Evolutionary conservation across 1,139 yeast species (phyloP).

Genomic region (Nakaseomyces delphensis): DNA sequence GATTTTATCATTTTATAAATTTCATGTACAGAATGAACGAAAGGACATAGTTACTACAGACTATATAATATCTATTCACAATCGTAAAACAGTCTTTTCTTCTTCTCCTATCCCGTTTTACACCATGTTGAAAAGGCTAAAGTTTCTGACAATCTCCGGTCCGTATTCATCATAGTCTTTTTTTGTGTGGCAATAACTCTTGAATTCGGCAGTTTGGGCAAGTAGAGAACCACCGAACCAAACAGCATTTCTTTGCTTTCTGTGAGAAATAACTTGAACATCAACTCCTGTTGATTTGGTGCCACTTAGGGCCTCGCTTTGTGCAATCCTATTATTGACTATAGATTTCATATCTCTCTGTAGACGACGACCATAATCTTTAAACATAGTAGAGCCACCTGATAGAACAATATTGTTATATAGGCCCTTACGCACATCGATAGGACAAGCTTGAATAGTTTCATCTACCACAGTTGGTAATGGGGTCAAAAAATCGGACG

Average conservation of each 20-base stretch:
- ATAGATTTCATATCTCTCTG: constrained; percentile 87
- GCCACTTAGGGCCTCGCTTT: constrained; percentile 70
- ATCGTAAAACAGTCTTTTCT: background rate
- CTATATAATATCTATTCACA: constrained; percentile 2
- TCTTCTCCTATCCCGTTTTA: constrained; percentile 28
- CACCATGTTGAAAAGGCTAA: constrained; percentile 86
- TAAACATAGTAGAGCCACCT: constrained; percentile 98
- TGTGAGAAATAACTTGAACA: constrained; percentile 93
- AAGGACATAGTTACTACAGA: background rate
- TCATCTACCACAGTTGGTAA: constrained; percentile 90
- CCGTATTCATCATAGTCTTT: constrained; percentile 97
- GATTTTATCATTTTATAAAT: background rate
- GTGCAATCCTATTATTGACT: constrained; percentile 80
- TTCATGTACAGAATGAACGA: background rate
- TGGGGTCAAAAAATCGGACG: constrained; percentile 92
- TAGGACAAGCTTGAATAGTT: constrained; percentile 91
- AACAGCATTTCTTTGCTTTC: constrained; percentile 96
- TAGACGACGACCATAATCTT: constrained; percentile 93
- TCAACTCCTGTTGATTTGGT: constrained; percentile 91
- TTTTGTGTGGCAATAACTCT: constrained; percentile 93
- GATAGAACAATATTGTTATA: constrained; percentile 90
- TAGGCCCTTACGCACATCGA: constrained; percentile 94
- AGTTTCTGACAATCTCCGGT: constrained; percentile 93
- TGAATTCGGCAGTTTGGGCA: constrained; percentile 95
- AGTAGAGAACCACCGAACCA: constrained; percentile 98